These are phyloP conservation scores for Ophiostoma pallidulum DNA, from an alignment of 2,329 filamentous ascomycete genomes.

Conservation along the genomic window DNA sequence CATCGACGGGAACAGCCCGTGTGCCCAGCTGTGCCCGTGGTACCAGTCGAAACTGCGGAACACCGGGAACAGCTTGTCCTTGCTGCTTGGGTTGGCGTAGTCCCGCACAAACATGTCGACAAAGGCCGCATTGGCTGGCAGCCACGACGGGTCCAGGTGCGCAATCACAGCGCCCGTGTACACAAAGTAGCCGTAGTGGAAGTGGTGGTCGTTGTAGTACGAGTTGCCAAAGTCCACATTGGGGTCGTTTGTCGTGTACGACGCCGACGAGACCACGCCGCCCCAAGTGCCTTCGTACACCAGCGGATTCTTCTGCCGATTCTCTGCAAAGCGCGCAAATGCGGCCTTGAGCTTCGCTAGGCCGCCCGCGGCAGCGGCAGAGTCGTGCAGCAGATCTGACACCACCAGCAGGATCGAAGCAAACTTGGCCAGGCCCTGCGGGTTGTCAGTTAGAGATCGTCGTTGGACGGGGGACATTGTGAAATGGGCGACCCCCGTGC, in stretches of 20 bases:
- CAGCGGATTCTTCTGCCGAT: constrained; percentile 58
- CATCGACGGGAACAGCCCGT: constrained; percentile 58
- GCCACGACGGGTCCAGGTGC: constrained; percentile 66
- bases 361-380: constrained; percentile 45
- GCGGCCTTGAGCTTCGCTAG: constrained; percentile 54
- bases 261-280: constrained; percentile 67
- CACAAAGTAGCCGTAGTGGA: constrained; percentile 83
- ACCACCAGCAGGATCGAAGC: constrained; percentile 58
- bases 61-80: constrained; percentile 70
- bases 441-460: too few species aligned
- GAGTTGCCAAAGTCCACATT: constrained; percentile 84
- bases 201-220: constrained; percentile 68
- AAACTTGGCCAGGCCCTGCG: constrained; percentile 55
- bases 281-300: constrained; percentile 65
- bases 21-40: constrained; percentile 90
- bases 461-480: too few species aligned
- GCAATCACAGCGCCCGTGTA: constrained; percentile 77
- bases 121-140: constrained; percentile 62
- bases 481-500: too few species aligned
- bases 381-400: constrained; percentile 52
- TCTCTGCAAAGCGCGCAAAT: constrained; percentile 57
- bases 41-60: constrained; percentile 88
- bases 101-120: constrained; percentile 81
- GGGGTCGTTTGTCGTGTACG: constrained; percentile 58
- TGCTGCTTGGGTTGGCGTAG: constrained; percentile 60